Conservation (phyloP, 768 basidiomycete species). For the Postia placenta region DNA sequence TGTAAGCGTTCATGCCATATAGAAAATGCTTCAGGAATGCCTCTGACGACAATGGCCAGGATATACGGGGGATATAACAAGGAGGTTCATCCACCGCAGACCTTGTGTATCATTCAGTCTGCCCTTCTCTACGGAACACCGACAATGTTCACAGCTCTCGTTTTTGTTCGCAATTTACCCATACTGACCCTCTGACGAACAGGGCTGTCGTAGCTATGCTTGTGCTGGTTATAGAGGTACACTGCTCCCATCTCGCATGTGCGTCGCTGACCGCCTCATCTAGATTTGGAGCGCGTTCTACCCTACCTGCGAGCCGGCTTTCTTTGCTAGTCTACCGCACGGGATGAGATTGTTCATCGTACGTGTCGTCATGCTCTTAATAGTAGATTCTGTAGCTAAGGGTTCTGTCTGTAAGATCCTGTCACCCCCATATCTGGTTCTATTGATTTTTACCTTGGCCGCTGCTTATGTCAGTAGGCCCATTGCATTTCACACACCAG, state of each 20-base stretch:
- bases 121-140: slow-evolving; percentile 46
- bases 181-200: slow-evolving; percentile 3
- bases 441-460: slow-evolving; percentile 33
- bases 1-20: slow-evolving; percentile 31
- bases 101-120: slow-evolving; percentile 44
- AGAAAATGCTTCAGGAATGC: background rate
- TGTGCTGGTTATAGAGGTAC: slow-evolving; percentile 36
- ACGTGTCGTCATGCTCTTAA: slow-evolving; percentile 16
- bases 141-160: slow-evolving; percentile 39
- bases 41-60: no score
- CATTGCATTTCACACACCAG: no score
- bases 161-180: background rate
- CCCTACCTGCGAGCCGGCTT: slow-evolving; percentile 15
- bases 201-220: slow-evolving; percentile 39
- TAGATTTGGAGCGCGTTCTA: slow-evolving; percentile 34
- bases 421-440: slow-evolving; percentile 34
- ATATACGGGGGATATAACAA: slow-evolving; percentile 26
- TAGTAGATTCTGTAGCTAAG: background rate
- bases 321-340: slow-evolving; percentile 17
- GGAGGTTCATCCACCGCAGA: slow-evolving; percentile 19
- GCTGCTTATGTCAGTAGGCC: slow-evolving; percentile 20
- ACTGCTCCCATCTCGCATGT: background rate
- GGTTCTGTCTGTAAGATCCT: slow-evolving; percentile 23
- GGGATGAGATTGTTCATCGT: slow-evolving; percentile 21
- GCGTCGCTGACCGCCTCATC: background rate